A percentile compares a stretch with the other conserved stretches of the same genome.
Evolutionary conservation across 2,329 filamentous ascomycete species (phyloP).

Genomic region (Colletotrichum chlorophyti): DNA sequence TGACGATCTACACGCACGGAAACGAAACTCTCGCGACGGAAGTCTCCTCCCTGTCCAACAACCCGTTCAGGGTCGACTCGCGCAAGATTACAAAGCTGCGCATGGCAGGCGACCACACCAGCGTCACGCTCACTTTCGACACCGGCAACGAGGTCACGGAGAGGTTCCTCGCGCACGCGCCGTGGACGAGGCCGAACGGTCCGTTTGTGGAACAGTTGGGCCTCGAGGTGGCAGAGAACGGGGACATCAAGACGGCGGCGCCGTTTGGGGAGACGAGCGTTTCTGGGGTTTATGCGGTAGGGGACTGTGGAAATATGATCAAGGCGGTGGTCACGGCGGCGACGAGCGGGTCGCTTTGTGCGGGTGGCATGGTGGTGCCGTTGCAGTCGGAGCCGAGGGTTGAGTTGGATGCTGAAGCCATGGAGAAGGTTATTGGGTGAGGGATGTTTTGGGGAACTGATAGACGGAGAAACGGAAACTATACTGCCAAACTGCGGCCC

Average conservation of each 20-base stretch:
- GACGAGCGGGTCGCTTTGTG: constrained; percentile 37
- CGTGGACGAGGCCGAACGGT: constrained; percentile 44
- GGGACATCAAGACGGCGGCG: constrained; percentile 48
- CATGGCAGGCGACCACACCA: constrained; percentile 31
- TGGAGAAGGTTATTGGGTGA: not conserved
- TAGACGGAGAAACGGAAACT: no score
- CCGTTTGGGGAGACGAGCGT: constrained; percentile 58
- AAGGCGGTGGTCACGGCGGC: constrained; percentile 38
- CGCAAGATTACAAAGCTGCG: constrained; percentile 38
- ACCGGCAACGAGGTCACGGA: constrained; percentile 45
- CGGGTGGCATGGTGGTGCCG: constrained; percentile 32
- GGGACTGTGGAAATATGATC: constrained; percentile 50
- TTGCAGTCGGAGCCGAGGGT: constrained; percentile 17
- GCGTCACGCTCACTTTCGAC: constrained; percentile 45
- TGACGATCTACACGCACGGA: constrained; percentile 61
- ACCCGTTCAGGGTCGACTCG: constrained; percentile 45
- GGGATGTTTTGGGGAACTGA: no score
- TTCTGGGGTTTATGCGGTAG: constrained; percentile 59
- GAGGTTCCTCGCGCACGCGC: constrained; percentile 49
- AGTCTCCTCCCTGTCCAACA: constrained; percentile 37
- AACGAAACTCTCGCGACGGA: constrained; percentile 38
- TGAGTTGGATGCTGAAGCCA: not conserved
- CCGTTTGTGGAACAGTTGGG: constrained; percentile 50
- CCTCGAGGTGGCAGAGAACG: constrained; percentile 47
- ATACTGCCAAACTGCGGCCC: not conserved